A percentile compares a stretch with the other conserved stretches of the same genome.
These are phyloP conservation scores for Pterocarpus macrocarpus DNA, from an alignment of 306 rosid species.

Conservation along the genomic window DNA sequence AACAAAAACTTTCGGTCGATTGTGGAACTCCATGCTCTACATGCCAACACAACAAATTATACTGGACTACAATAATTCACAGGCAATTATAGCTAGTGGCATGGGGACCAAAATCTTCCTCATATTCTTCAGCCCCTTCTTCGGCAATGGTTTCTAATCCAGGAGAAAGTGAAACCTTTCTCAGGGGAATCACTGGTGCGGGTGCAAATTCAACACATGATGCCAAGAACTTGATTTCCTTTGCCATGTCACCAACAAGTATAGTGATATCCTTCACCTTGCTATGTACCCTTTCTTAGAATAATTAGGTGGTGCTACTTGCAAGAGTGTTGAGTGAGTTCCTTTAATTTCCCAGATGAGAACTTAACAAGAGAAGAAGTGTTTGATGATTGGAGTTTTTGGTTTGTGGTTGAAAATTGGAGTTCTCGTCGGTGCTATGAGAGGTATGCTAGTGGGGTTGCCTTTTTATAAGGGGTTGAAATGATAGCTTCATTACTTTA, in stretches of 20 bases:
- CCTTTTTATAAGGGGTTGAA: constrained; percentile 37
- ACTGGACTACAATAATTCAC: not conserved
- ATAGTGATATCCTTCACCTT: not conserved
- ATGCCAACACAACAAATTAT: not conserved
- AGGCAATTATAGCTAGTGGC: not conserved
- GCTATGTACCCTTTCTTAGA: not conserved
- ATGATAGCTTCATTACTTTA: not conserved
- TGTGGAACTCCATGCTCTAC: constrained; percentile 22
- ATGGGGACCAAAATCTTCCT: constrained; percentile 4
- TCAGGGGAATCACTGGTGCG: constrained; percentile 50
- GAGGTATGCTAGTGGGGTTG: constrained; percentile 24
- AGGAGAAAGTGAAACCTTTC: constrained; percentile 58
- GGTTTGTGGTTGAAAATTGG: not conserved
- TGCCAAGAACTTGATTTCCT: constrained; percentile 46
- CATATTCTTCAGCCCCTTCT: constrained; percentile 59
- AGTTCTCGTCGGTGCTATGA: not conserved
- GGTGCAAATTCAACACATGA: constrained; percentile 67
- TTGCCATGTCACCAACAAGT: constrained; percentile 53
- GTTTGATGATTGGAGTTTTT: not conserved
- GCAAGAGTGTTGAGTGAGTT: not conserved
- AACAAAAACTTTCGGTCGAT: constrained; percentile 25
- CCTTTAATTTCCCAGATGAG: not conserved
- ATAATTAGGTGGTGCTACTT: not conserved
- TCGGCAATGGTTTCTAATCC: constrained; percentile 65
- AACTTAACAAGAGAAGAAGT: not conserved